Percentiles rank a stretch among this genome's conserved stretches.
These are phyloP conservation scores for Hylodesmum podocarpum DNA, from an alignment of 306 rosid species.

Conservation along the genomic window DNA sequence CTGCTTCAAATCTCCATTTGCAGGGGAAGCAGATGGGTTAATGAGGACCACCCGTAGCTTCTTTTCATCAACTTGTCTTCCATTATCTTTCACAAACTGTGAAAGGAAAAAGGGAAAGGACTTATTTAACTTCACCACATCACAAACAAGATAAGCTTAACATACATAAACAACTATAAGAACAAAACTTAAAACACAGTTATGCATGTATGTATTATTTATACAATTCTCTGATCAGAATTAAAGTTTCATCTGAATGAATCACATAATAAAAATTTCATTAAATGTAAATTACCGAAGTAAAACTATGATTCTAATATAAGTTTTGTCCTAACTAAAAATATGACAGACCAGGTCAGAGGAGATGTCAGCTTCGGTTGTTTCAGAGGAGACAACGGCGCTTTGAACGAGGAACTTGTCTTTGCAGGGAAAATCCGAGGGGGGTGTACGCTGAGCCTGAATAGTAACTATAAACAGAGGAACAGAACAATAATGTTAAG, in stretches of 20 bases:
- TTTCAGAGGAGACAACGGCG: slow-evolving; percentile 54
- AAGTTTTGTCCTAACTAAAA: too few relatives aligned
- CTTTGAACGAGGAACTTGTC: slow-evolving; percentile 85
- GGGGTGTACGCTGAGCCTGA: slow-evolving; percentile 73
- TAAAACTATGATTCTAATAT: too few relatives aligned
- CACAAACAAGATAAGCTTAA: neutral
- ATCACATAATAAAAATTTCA: too few relatives aligned
- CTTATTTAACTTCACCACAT: neutral
- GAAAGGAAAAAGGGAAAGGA: slow-evolving; percentile 21
- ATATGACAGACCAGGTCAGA: slow-evolving; percentile 37
- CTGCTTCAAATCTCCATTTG: slow-evolving; percentile 54
- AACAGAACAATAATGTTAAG: neutral
- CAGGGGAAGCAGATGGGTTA: slow-evolving; percentile 55
- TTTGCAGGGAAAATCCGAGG: slow-evolving; percentile 64
- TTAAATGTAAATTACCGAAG: too few relatives aligned
- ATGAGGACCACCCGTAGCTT: slow-evolving; percentile 62
- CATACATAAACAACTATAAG: neutral
- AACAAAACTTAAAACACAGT: too few relatives aligned
- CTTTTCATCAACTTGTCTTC: slow-evolving; percentile 62
- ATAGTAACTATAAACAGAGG: slow-evolving; percentile 52
- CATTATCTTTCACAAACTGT: slow-evolving; percentile 65
- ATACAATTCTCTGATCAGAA: too few relatives aligned
- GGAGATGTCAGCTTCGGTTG: slow-evolving; percentile 59
- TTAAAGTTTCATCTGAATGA: too few relatives aligned
- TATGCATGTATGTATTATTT: too few relatives aligned